Evolutionary conservation across 805 yeast species (phyloP).

Genomic region (Candida pseudoglaebosa): DNA sequence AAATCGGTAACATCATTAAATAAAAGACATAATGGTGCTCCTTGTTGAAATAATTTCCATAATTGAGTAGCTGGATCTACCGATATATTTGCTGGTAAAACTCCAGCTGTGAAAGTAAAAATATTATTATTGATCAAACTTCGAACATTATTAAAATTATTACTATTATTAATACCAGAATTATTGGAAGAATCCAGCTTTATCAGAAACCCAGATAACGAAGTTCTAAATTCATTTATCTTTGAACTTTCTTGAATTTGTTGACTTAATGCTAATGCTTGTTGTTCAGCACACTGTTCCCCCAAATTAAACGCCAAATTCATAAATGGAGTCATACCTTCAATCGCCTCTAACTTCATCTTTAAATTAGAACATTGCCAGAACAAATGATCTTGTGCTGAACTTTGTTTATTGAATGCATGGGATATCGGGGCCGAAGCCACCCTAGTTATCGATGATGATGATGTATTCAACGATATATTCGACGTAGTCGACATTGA

Average conservation of each 20-base stretch:
- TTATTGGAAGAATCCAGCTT: constrained; percentile 1
- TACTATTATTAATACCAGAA: not conserved
- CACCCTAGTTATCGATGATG: constrained; percentile 35
- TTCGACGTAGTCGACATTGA: constrained; percentile 33
- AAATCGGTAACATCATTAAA: constrained; percentile 59
- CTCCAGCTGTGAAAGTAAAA: constrained; percentile 70
- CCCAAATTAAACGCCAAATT: constrained; percentile 62
- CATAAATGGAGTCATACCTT: constrained; percentile 67
- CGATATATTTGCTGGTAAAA: constrained; percentile 64
- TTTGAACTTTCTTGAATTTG: constrained; percentile 25
- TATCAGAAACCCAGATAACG: constrained; percentile 13
- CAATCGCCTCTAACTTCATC: constrained; percentile 51
- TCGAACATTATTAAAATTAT: constrained; percentile 10
- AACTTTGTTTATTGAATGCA: constrained; percentile 61
- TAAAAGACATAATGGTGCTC: constrained; percentile 84
- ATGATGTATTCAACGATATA: constrained; percentile 25
- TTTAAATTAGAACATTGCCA: constrained; percentile 59
- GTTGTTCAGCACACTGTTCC: constrained; percentile 68
- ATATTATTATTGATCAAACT: constrained; percentile 33
- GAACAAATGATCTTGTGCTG: constrained; percentile 64
- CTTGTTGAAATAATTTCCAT: constrained; percentile 86
- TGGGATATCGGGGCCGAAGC: constrained; percentile 44
- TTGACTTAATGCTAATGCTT: constrained; percentile 51
- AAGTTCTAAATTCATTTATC: constrained; percentile 27
- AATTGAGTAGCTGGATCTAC: constrained; percentile 92